Evolutionary conservation across 2,329 filamentous ascomycete genomes (phyloP), one percentile per base, ranked within the genome.

Genomic region (Monilinia fructigena): DNA sequence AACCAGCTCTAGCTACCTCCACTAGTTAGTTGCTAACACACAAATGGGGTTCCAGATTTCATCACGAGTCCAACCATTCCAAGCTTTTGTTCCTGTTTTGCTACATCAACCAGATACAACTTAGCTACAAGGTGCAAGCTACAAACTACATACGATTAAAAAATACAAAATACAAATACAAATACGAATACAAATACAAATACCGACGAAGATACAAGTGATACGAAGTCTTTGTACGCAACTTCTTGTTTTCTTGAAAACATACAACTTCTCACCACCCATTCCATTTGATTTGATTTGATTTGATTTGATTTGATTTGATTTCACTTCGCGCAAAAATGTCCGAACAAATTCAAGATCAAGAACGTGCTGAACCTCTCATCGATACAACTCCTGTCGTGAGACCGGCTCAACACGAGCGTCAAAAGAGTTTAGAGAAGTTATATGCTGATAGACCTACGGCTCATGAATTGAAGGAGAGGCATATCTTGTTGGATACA

Each of bases 401-500:
- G 70, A 81, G 82, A 54, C 80, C 69, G n/a, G 56, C 82, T 62
- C 72, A 76, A 63, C 75, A 78, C 31, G 80, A 76, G 53, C 83
- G 86, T 73, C 86, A 85, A 76, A 88, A 91, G 80, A 92, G 89
- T 4, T 82, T 93, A 16, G 89, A 91, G 78, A 86, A 88, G 73
- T 86, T 91, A 74, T 82, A 92, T 64, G 85, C 88, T 76, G 86
- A 88, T 73, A 89, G 92, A 52, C 90, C 90, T 31, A 86, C 83
- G 59, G 74, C 78, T 18, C 81, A 89, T 75, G 88, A 90, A 68
- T 79, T 91, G 68, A 90, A 89, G 78, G 84, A 89, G 71, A 80
- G 86, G 69, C 85, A 90, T 74, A 91, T 91, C 69, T 77, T 91
- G 62, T 81, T 89, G 5, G 85, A 89, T 73, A 89, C 86, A 2